Conservation (phyloP, 805 yeast species). For the Candida mattraensis region DNA sequence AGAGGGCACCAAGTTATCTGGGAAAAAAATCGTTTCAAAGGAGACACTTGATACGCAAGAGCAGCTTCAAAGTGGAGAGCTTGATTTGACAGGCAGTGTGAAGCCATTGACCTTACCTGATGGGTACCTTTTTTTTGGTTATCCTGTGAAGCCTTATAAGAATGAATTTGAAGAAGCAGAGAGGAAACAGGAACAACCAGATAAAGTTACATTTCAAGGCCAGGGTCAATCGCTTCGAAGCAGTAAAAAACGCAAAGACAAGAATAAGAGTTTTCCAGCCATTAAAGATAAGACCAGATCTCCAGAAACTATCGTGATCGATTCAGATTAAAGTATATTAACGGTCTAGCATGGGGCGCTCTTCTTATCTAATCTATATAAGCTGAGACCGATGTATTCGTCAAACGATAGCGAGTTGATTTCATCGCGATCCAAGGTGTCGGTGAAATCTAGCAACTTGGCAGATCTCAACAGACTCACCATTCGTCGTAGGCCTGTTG, state of each 20-base stretch:
- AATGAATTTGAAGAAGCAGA: constrained; percentile 37
- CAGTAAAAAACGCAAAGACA: constrained; percentile 59
- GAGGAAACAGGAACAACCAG: constrained; percentile 21
- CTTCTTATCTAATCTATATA: constrained; percentile 13
- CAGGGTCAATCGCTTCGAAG: constrained; percentile 71
- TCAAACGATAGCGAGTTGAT: constrained; percentile 17
- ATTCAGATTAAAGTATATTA: constrained; percentile 35
- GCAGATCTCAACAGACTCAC: constrained; percentile 45
- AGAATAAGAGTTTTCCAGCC: constrained; percentile 47
- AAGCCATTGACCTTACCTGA: constrained; percentile 73
- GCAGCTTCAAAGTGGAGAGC: constrained; percentile 21
- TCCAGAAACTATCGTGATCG: constrained; percentile 82
- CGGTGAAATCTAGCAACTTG: constrained; percentile 15
- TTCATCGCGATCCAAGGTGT: constrained; percentile 1
- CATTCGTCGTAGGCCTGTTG: constrained; percentile 40
- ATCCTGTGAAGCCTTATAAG: constrained; percentile 61
- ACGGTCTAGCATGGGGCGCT: constrained; percentile 1
- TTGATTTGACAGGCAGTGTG: constrained; percentile 60
- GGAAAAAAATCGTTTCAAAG: constrained; percentile 39
- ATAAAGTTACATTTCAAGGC: constrained; percentile 48
- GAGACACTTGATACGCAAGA: constrained; percentile 18
- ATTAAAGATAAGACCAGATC: constrained; percentile 63
- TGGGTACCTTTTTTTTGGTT: constrained; percentile 92
- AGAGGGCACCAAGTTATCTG: constrained; percentile 70
- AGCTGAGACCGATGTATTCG: constrained; percentile 23